phyloP scores from a whole-genome alignment of 2,329 filamentous ascomycete genomes.

The Arthrinium phaeospermum region DNA sequence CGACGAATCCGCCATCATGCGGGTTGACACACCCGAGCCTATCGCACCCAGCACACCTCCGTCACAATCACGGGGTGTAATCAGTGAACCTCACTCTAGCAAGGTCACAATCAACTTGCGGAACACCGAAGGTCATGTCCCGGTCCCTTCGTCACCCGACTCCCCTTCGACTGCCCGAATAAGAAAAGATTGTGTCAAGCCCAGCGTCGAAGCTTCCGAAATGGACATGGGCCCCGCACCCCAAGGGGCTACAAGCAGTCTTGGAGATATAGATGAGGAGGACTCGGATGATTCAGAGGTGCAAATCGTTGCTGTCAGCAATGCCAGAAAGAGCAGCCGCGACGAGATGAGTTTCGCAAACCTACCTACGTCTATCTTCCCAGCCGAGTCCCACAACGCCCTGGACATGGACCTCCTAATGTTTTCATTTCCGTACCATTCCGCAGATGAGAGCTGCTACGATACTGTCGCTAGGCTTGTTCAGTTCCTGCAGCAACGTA shows the following conservation, averaged over 20 bases:
- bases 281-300: slow-evolving; percentile 41
- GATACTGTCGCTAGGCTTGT: slow-evolving; percentile 36
- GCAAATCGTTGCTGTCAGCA: slow-evolving; percentile 40
- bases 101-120: slow-evolving; percentile 67
- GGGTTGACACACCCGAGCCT: slow-evolving; percentile 46
- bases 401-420: slow-evolving; percentile 29
- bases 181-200: slow-evolving; percentile 42
- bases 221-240: slow-evolving; percentile 41
- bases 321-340: slow-evolving; percentile 30
- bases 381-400: slow-evolving; percentile 17
- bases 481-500: slow-evolving; percentile 37
- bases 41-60: slow-evolving; percentile 51
- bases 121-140: slow-evolving; percentile 45
- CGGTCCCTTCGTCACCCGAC: slow-evolving; percentile 49
- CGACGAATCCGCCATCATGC: slow-evolving; percentile 46
- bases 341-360: slow-evolving; percentile 7
- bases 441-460: slow-evolving; percentile 33
- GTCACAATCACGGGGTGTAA: slow-evolving; percentile 38
- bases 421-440: slow-evolving; percentile 39
- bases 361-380: not conserved
- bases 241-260: not conserved
- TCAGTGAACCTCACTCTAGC: slow-evolving; percentile 56
- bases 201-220: slow-evolving; percentile 54
- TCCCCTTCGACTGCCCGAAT: slow-evolving; percentile 44
- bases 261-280: slow-evolving; percentile 44